Evolutionary conservation across 2,329 filamentous ascomycete species (phyloP).

Genomic region (Setomelanomma holmii): DNA sequence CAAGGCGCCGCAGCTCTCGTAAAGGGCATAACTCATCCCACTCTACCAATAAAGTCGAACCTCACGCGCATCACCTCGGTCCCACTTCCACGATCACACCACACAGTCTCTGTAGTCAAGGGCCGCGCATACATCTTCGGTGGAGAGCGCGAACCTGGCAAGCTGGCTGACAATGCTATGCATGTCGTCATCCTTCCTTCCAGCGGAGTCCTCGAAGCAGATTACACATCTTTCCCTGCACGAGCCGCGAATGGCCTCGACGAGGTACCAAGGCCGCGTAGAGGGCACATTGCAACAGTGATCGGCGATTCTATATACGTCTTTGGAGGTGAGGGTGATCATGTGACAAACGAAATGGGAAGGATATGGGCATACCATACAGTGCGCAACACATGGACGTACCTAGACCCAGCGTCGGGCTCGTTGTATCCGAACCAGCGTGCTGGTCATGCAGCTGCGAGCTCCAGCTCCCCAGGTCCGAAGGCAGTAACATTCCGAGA

Average conservation of each 20-base stretch:
- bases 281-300: constrained; percentile 52
- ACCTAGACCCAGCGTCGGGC: constrained; percentile 44
- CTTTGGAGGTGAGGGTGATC: constrained; percentile 49
- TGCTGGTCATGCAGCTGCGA: constrained; percentile 45
- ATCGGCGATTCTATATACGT: constrained; percentile 56
- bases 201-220: constrained; percentile 51
- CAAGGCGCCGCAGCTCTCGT: constrained; percentile 55
- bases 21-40: constrained; percentile 57
- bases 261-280: constrained; percentile 48
- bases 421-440: constrained; percentile 39
- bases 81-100: constrained; percentile 56
- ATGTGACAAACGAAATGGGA: constrained; percentile 44
- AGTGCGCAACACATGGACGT: constrained; percentile 49
- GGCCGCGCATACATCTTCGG: constrained; percentile 65
- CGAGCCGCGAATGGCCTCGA: constrained; percentile 35
- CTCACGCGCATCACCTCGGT: constrained; percentile 57
- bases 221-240: constrained; percentile 49
- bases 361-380: constrained; percentile 56
- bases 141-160: constrained; percentile 51
- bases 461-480: constrained; percentile 50
- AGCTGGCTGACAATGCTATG: constrained; percentile 58
- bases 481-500: constrained; percentile 37
- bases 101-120: constrained; percentile 62
- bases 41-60: constrained; percentile 59
- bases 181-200: constrained; percentile 61